phyloP scores from a whole-genome alignment of 2,329 filamentous ascomycete species.

The Davidsoniella eucalypti region DNA sequence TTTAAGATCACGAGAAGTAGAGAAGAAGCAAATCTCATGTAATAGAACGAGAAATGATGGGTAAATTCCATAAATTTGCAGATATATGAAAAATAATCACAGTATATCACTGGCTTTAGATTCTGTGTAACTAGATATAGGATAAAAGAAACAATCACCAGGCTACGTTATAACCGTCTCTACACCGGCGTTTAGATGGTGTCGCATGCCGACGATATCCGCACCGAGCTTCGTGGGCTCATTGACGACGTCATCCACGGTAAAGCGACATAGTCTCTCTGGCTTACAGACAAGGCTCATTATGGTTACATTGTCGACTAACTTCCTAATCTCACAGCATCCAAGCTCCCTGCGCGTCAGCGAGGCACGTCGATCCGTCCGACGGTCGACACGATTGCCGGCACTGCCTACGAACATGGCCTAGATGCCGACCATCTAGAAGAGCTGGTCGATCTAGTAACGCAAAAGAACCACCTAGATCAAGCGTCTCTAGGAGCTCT shows the following conservation, averaged over 20 bases:
- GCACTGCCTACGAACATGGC: constrained; percentile 50
- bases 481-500: constrained; percentile 56
- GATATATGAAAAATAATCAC: no score
- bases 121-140: no score
- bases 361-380: constrained; percentile 45
- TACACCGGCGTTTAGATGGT: not conserved
- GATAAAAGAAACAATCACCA: no score
- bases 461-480: constrained; percentile 52
- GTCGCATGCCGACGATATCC: constrained; percentile 16
- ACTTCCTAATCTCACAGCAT: constrained; percentile 25
- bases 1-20: no score
- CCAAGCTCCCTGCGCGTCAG: constrained; percentile 47
- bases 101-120: no score
- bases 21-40: no score
- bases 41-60: no score
- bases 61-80: no score
- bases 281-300: no score
- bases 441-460: constrained; percentile 49
- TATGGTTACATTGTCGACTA: not conserved
- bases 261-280: not conserved
- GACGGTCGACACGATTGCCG: constrained; percentile 44
- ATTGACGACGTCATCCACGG: constrained; percentile 22
- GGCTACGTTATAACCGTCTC: not conserved
- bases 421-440: constrained; percentile 43
- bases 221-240: constrained; percentile 21